Evolutionary conservation across 768 basidiomycete genomes (phyloP).

Genomic region (Naganishia kalamii): DNA sequence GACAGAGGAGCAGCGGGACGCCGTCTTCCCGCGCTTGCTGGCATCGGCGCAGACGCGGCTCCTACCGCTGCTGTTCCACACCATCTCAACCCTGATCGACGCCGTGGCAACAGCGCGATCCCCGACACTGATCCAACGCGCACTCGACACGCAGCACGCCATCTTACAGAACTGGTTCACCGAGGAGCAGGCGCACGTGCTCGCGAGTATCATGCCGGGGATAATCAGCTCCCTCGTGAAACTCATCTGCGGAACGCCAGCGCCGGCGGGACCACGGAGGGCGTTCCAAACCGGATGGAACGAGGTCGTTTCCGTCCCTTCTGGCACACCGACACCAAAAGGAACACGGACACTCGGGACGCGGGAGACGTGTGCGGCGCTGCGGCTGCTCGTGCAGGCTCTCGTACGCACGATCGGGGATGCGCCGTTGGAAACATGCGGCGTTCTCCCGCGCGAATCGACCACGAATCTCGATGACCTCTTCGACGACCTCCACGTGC

Average conservation of each 20-base stretch:
- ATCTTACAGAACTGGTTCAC: slow-evolving; percentile 54
- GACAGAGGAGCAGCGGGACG: not conserved
- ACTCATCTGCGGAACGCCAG: slow-evolving; percentile 54
- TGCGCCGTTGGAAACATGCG: slow-evolving; percentile 27
- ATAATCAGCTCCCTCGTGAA: slow-evolving; percentile 70
- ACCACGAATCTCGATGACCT: slow-evolving; percentile 39
- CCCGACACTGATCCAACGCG: slow-evolving; percentile 56
- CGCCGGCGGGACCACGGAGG: slow-evolving; percentile 23
- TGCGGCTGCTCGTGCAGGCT: slow-evolving; percentile 14
- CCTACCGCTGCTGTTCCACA: slow-evolving; percentile 74
- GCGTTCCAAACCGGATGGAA: not conserved
- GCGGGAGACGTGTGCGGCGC: not conserved
- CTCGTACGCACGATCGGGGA: slow-evolving; percentile 37
- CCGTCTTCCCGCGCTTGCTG: not conserved
- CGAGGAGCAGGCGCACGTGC: slow-evolving; percentile 48
- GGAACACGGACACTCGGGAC: not conserved
- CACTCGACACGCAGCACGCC: slow-evolving; percentile 57
- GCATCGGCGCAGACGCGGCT: slow-evolving; percentile 34
- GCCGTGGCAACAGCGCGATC: slow-evolving; percentile 52
- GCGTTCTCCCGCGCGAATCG: slow-evolving; percentile 27
- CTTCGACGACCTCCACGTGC: slow-evolving; percentile 50
- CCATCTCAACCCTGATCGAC: slow-evolving; percentile 64
- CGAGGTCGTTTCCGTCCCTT: not conserved
- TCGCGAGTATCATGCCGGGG: slow-evolving; percentile 64
- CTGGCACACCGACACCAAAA: not conserved